Evolutionary conservation across 1,284 basidiomycete genomes (phyloP), one percentile per base, ranked within the genome.

Genomic region (Retiboletus fuscus): DNA sequence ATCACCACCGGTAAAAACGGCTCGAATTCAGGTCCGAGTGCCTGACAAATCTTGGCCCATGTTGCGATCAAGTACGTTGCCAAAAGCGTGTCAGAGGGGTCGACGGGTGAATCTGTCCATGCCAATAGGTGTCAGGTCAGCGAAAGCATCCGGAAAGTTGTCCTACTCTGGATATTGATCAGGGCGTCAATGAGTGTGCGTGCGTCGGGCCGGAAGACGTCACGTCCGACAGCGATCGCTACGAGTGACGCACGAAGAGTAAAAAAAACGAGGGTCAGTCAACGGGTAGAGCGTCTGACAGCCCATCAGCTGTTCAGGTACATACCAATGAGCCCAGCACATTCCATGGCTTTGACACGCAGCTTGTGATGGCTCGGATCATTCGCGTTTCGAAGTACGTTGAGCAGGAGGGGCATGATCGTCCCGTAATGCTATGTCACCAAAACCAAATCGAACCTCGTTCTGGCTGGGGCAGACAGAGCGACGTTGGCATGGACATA

Each of bases 1-100:
- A 96, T 93, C 3, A 95, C 94, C 12, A 93, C 88, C 0, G 91
- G 92, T 3, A 96, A 87, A 80, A 95, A 96, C 0, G 93, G 94
- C 75, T 93, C 93, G 74, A 96, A 96, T 78, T 95, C 93, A 11
- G 87, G 84, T 0, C 93, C 93, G 75, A 96, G 87, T 0, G 93
- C 92, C 75, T 93, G 93, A 78, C 93, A 95, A 0, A 96, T 87
- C 79, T 93, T 95, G 7, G 92, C 91, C 94, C 94, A 95, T 0
- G 93, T 95, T 66, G 91, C 88, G 64, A 92, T 92, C 43, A 95
- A 85, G 76, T 93, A 93, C 66, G 91, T 91, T 0, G 85, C 85
- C 11, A 93, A 80, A 76, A 93, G 90, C 0, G 91, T 88, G 75
- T 94, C 92, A 12, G 84, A 83, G 0, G 89, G 88, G 74, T 94